These are phyloP conservation scores for Phialemoniopsis sp. DNA, from an alignment of 2,329 filamentous ascomycete species.

Conservation along the genomic window DNA sequence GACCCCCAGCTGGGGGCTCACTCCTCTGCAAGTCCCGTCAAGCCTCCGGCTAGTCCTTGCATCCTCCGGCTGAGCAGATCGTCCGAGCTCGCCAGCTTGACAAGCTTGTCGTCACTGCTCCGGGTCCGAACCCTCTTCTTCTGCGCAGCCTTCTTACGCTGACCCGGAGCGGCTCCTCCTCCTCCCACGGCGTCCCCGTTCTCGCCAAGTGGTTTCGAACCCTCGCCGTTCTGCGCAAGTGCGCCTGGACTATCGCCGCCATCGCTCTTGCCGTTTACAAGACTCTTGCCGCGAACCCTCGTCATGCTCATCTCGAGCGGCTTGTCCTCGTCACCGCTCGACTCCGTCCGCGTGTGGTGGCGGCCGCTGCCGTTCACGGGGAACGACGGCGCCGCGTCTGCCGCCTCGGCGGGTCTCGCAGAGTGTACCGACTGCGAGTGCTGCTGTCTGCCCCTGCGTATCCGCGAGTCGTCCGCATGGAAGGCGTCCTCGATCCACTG, in stretches of 20 bases:
- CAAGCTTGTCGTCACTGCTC: slow-evolving; percentile 34
- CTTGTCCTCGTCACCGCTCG: slow-evolving; percentile 72
- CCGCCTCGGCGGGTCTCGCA: background rate
- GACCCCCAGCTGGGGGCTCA: too few relatives aligned
- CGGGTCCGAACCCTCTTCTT: slow-evolving; percentile 20
- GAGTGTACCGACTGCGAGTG: background rate
- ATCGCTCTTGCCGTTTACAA: slow-evolving; percentile 16
- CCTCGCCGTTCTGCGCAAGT: background rate
- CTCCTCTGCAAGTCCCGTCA: slow-evolving; percentile 45
- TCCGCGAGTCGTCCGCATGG: slow-evolving; percentile 39
- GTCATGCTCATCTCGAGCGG: slow-evolving; percentile 78
- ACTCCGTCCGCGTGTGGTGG: slow-evolving; percentile 52
- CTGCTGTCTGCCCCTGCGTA: slow-evolving; percentile 16
- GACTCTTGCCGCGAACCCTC: slow-evolving; percentile 23
- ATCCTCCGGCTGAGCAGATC: slow-evolving; percentile 54
- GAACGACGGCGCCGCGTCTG: background rate
- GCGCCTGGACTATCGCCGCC: slow-evolving; percentile 11
- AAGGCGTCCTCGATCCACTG: slow-evolving; percentile 82
- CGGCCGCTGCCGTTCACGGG: slow-evolving; percentile 19
- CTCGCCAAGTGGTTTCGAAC: background rate
- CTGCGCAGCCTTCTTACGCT: slow-evolving; percentile 21
- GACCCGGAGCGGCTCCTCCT: slow-evolving; percentile 10
- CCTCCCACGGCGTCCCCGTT: slow-evolving; percentile 1
- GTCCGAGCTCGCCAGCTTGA: slow-evolving; percentile 53
- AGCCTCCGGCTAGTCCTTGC: slow-evolving; percentile 50